Base-by-base conservation (phyloP, 768 basidiomycete genomes). In the Naganishia kalamii region DNA sequence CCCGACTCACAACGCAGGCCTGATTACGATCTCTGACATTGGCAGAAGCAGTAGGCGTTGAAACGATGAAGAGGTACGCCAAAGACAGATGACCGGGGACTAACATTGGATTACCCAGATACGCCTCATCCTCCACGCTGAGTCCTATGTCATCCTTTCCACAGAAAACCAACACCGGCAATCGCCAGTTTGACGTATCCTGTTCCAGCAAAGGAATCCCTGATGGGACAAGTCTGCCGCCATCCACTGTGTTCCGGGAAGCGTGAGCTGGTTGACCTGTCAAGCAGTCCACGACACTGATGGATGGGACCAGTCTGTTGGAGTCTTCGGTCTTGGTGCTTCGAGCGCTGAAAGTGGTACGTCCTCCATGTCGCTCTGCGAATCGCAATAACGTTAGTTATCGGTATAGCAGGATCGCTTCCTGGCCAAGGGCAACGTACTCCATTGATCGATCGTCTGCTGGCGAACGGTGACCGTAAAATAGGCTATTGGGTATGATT, bases 311-410 rank as follows among this genome's bases (percentile, higher is more conserved):
- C 11, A 57, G 35, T 27, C 35, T 33, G 12, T 23, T 25, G 23
- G 35, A 40, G 17, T 29, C 48, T 13, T 23, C 40, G 10, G 35
- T 35, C 23, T 40, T 57, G 35, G 32, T n/a, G 30, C 32, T 37
- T 57, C 54, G 54, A 25, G 23, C 54, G 19, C 30, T 57, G 54
- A 57, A 57, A 5, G 35, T 57, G 35, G 54, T 57, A 25, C 21
- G 54, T 21, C 54, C 54, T 23, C 54, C 35, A 35, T 57, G 54
- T 23, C 11, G 11, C 3, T 25, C 54, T 57, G 13, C 11, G 1
- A 52, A 35, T 25, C 2, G 4, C 46, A 7, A 40, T 17, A 40
- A 8, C 37, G 37, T 8, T 40, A 15, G 19, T 6, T 15, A 8
- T 44, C 43, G 5, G 43, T 6, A n/a, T 44, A 11, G 19, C 10